These are phyloP conservation scores for Plasmodium gallinaceum DNA, from an alignment of 169 alveolate species.

Conservation along the genomic window DNA sequence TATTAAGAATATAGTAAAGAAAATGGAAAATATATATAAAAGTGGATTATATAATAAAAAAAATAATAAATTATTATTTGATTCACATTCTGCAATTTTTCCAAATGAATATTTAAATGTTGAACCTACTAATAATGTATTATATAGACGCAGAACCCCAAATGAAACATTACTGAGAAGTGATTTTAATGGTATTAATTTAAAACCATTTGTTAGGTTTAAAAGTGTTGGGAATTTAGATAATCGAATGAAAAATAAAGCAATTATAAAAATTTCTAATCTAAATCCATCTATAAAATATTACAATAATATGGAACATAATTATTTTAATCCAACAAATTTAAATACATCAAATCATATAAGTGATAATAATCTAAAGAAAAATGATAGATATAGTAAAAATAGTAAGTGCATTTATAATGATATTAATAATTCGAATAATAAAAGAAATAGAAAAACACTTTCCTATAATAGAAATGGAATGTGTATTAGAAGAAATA, in stretches of 20 bases:
- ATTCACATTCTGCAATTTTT: slow-evolving; percentile 5
- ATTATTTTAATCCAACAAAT: slow-evolving; percentile 12
- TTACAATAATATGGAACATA: not conserved
- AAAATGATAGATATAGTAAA: no score
- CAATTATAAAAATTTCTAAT: slow-evolving; percentile 60
- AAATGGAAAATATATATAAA: slow-evolving; percentile 35
- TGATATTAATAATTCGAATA: no score
- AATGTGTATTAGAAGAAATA: no score
- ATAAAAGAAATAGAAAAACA: no score
- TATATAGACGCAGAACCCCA: slow-evolving; percentile 74
- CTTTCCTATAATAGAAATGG: no score
- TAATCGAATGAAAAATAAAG: slow-evolving; percentile 19
- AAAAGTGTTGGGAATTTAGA: slow-evolving; percentile 17
- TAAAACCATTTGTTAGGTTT: slow-evolving; percentile 60
- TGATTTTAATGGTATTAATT: slow-evolving; percentile 62
- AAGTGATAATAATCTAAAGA: no score
- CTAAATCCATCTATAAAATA: slow-evolving; percentile 21
- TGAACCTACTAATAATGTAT: slow-evolving; percentile 59
- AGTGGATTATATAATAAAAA: slow-evolving; percentile 12
- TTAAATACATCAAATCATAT: not conserved
- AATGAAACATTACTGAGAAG: slow-evolving; percentile 41
- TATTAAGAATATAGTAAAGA: slow-evolving; percentile 19
- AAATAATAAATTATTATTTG: not conserved
- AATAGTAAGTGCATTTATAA: no score
- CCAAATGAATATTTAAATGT: slow-evolving; percentile 61